Conservation (phyloP, 202 grass and related monocot genomes). For the Carex arenaria region DNA sequence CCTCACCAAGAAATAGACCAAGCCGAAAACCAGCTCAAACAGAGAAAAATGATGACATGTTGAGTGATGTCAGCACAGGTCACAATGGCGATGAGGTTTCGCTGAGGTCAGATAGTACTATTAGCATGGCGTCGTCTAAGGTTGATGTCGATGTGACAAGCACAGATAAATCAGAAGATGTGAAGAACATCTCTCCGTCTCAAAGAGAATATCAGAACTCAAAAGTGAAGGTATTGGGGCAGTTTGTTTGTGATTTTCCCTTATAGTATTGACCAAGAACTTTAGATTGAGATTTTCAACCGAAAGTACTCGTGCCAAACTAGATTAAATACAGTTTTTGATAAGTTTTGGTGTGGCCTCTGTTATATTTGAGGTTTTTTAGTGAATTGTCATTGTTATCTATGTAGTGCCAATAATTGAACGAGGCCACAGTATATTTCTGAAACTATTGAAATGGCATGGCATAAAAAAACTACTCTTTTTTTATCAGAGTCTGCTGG, state of each 20-base stretch:
- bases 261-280: background rate
- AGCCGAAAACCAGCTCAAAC: conserved; percentile 57
- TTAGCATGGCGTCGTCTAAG: conserved; percentile 43
- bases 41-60: conserved; percentile 49
- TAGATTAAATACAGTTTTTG: background rate
- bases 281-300: background rate
- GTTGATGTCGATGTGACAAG: conserved; percentile 56
- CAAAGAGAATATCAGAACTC: background rate
- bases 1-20: conserved; percentile 62
- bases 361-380: background rate
- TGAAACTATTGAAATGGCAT: background rate
- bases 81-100: conserved; percentile 50
- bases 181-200: conserved; percentile 23
- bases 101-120: conserved; percentile 49
- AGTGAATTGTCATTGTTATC: background rate
- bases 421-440: background rate
- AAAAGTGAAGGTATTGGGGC: conserved; percentile 18
- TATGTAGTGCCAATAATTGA: background rate
- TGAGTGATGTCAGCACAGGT: conserved; percentile 45
- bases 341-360: background rate
- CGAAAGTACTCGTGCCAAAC: background rate
- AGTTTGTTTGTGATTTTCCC: background rate
- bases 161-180: conserved; percentile 46
- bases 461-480: background rate
- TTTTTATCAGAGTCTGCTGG: conserved; percentile 54